Evolutionary conservation across 306 rosid genomes (phyloP), one percentile per base, ranked within the genome.

Genomic region (Dalbergia oliveri): DNA sequence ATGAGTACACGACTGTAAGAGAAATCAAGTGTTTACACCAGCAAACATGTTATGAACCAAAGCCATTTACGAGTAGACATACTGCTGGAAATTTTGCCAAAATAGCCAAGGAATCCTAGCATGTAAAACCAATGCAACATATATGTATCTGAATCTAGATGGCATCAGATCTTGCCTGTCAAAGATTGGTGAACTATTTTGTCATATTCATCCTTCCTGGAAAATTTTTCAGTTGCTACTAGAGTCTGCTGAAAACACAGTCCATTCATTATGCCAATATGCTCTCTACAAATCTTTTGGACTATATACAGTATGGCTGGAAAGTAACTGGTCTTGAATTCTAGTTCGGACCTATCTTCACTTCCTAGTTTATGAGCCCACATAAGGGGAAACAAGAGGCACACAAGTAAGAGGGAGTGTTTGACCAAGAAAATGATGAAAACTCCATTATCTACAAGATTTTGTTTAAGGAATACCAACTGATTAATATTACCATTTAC

Each of bases 21-120:
- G 34, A 51, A 81, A 68, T 60, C 66, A 76, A 5, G n/a, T 8
- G 3, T 69, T 23, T 69, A 68, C 58, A 44, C 73, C 56, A 70
- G 43, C 43, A 16, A 72, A 57, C 62, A 77, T 64, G 64, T 43
- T 16, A 70, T 6, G 34, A 18, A 45, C 59, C n/a, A 41, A 43
- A 70, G 62, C 73, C 14, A 62, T 51, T 75, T 71, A 14, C 15
- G 47, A 59, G 21, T 47, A 14, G 51, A 53, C 15, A 26, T 1
- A 4, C 49, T 9, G 45, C 65, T 34, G 3, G 11, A 50, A 16
- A 16, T n/a, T 54, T 26, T 31, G 54, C 45, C 68, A 26, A 35
- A 62, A 44, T 14, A 51, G 73, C 50, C 34, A 73, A 66, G 12
- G 61, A 45, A 59, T 15, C 49, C 61, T 47, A 67, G 49, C 9